These are phyloP conservation scores for Fusarium sulawesiense DNA, from an alignment of 2,329 filamentous ascomycete species.

Conservation along the genomic window DNA sequence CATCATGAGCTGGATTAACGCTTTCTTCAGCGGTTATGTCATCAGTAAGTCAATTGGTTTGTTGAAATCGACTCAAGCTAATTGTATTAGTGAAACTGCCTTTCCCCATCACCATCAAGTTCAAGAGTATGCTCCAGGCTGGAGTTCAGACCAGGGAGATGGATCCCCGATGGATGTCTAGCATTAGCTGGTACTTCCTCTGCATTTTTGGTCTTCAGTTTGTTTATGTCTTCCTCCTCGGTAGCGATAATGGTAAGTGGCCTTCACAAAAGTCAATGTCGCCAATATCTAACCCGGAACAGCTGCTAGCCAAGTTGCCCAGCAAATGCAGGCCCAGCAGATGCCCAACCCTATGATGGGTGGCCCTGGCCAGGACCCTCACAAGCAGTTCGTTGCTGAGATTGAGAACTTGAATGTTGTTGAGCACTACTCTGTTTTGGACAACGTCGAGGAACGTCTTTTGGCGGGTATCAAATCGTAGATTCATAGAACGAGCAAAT, in stretches of 20 bases:
- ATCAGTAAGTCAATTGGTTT: conserved; percentile 73
- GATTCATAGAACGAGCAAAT: conserved; percentile 48
- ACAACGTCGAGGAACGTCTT: conserved; percentile 87
- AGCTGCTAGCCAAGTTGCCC: conserved; percentile 92
- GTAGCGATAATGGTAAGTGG: conserved; percentile 89
- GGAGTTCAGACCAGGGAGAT: conserved; percentile 95
- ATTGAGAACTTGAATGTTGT: conserved; percentile 95
- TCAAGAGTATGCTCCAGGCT: conserved; percentile 99
- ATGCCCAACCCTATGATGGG: conserved; percentile 75
- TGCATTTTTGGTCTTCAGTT: conserved; percentile 97
- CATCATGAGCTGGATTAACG: conserved; percentile 99
- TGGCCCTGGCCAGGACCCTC: conserved; percentile 90
- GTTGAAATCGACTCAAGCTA: conserved; percentile 9
- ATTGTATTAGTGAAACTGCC: conserved; percentile 82
- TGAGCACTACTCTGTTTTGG: conserved; percentile 91
- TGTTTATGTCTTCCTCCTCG: conserved; percentile 96
- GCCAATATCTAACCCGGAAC: conserved; percentile 12
- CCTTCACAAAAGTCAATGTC: background rate
- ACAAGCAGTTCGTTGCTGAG: conserved; percentile 94
- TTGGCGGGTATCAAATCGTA: conserved; percentile 65
- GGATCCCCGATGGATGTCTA: conserved; percentile 98
- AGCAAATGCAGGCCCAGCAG: conserved; percentile 82
- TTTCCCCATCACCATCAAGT: conserved; percentile 97
- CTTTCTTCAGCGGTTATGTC: conserved; percentile 97
- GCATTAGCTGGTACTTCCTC: conserved; percentile 98